These are phyloP conservation scores for Eugenia klotzschiana DNA, from an alignment of 441 rosid genomes.

Conservation along the genomic window DNA sequence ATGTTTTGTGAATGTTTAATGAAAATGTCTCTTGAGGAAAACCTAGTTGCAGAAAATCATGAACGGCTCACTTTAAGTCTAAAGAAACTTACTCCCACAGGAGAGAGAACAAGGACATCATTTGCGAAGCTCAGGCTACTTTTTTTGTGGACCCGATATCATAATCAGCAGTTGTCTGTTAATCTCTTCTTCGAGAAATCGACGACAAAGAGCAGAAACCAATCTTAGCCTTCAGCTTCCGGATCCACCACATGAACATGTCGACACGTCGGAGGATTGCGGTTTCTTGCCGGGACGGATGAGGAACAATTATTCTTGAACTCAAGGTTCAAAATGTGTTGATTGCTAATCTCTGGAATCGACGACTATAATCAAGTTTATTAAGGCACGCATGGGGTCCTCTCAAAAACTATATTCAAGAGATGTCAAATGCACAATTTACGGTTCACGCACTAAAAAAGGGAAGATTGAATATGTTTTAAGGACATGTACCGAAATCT, in stretches of 20 bases:
- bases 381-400: not conserved
- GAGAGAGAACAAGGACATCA: not conserved
- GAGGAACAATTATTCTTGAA: not conserved
- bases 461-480: no score
- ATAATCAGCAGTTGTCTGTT: not conserved
- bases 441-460: not conserved
- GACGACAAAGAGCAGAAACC: not conserved
- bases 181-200: not conserved
- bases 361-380: not conserved
- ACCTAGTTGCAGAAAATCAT: not conserved
- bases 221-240: not conserved
- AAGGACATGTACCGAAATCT: not conserved
- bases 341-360: not conserved
- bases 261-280: not conserved
- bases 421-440: not conserved
- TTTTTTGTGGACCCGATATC: not conserved
- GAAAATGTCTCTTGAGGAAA: not conserved
- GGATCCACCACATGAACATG: not conserved
- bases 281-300: not conserved
- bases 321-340: not conserved
- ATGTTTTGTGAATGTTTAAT: not conserved
- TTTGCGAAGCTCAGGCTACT: not conserved
- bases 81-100: not conserved
- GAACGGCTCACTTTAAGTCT: not conserved
- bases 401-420: not conserved